Percentiles rank a stretch among this genome's conserved stretches.
phyloP scores from a whole-genome alignment of 2,329 filamentous ascomycete genomes.

The Scortechinia acanthostroma region DNA sequence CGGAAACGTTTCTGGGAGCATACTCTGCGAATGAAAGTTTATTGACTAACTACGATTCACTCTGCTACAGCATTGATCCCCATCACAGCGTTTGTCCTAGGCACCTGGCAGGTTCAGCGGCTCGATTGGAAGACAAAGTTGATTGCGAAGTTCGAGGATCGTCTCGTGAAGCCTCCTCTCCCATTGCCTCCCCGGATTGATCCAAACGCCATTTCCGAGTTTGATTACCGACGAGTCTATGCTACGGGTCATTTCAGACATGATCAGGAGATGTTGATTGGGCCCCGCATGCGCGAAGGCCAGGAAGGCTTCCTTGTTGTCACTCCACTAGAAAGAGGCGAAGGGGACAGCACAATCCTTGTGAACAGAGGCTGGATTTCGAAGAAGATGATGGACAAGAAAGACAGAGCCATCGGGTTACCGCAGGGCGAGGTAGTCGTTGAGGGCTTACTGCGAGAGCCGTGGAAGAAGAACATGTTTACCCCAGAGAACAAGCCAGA shows the following conservation, averaged over 20 bases:
- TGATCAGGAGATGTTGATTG: conserved; percentile 93
- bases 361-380: conserved; percentile 89
- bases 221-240: conserved; percentile 82
- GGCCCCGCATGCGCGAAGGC: conserved; percentile 81
- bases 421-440: conserved; percentile 68
- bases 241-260: conserved; percentile 72
- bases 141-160: conserved; percentile 85
- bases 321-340: conserved; percentile 72
- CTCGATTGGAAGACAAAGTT: conserved; percentile 90
- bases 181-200: conserved; percentile 80
- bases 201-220: conserved; percentile 73
- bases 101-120: conserved; percentile 91
- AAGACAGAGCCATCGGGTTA: conserved; percentile 53
- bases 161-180: conserved; percentile 75
- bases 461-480: conserved; percentile 97
- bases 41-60: too few relatives aligned
- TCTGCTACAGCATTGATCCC: conserved; percentile 66
- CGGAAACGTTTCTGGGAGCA: conserved; percentile 5
- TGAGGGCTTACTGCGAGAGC: conserved; percentile 77
- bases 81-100: conserved; percentile 79
- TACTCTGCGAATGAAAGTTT: too few relatives aligned
- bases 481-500: conserved; percentile 84
- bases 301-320: conserved; percentile 86
- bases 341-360: conserved; percentile 59
- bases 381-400: conserved; percentile 64